Evolutionary conservation across 2,329 filamentous ascomycete species (phyloP).

Genomic region (Trichophyton benhamiae): DNA sequence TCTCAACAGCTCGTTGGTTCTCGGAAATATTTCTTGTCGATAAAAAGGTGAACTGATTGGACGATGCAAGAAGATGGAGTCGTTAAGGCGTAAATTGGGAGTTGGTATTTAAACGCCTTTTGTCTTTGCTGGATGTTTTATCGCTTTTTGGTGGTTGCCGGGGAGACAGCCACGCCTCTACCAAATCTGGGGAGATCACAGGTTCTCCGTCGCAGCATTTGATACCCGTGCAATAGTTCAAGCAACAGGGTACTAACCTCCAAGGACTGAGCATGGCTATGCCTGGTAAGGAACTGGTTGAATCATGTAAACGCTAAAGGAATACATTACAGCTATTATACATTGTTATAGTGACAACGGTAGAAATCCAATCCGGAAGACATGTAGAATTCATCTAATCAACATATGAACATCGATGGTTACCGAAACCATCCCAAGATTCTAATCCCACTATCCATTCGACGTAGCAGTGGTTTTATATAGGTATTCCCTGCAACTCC

Average conservation of each 20-base stretch:
- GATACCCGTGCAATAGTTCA: no score
- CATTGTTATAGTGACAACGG: no score
- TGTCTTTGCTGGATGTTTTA: neutral
- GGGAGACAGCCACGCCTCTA: neutral
- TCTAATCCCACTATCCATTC: neutral
- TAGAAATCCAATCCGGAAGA: neutral
- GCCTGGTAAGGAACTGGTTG: neutral
- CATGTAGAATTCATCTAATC: neutral
- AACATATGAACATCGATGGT: neutral
- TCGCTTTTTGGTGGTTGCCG: neutral
- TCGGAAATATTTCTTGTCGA: no score
- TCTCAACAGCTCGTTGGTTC: neutral
- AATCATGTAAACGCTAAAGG: no score
- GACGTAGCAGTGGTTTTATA: conserved; percentile 17
- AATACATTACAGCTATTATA: no score
- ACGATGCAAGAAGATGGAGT: neutral
- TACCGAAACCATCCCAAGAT: neutral
- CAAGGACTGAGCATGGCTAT: no score
- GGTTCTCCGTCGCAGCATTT: no score
- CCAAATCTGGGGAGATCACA: no score
- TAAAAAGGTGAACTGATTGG: neutral
- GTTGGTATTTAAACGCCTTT: neutral
- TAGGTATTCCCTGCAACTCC: conserved; percentile 30
- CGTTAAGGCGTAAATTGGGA: neutral
- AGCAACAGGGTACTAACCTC: no score